Base-by-base conservation (phyloP, 495 filamentous ascomycete species). In the Daldinia childiae region DNA sequence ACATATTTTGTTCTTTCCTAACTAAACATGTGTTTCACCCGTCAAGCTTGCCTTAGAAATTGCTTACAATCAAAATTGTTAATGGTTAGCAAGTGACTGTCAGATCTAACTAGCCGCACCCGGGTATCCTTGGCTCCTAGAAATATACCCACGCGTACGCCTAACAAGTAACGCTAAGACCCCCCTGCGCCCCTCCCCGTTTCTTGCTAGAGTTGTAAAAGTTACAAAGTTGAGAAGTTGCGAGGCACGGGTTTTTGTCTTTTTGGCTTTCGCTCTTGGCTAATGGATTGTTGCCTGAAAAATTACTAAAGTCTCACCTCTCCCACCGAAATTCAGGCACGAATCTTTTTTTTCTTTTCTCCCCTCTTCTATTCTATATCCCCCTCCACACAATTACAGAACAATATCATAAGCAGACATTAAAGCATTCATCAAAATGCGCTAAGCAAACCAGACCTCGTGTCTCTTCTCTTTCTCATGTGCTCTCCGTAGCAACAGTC, bases 381-480 rank as follows among this genome's bases (percentile, higher is more conserved):
- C 34, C 54, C 68, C 71, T 30, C 32, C 54, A 38, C 19, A 57
- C 54, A 57, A 36, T n/a, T 29, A 15, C 54, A 57, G n/a, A 62
- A 73, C 66, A 15, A 70, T 56, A 71, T 66, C 43, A 71, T 30
- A 72, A 56, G 50, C 58, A 68, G 64, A 34, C 64, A 71, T 54
- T 63, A 69, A 65, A 30, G 26, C 58, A 62, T 39, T 58, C 30
- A 24, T 32, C 74, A 82, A 66, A 66, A 82, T 82, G 80, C 79
- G 77, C 75, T 81, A 80, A 80, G 75, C 66, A 65, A 66, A 61
- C 68, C 41, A 61, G 58, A 74, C 72, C 66, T 64, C 74, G 45
- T 72, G 67, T 74, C 74, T 70, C 43, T 41, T 43, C 30, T 57
- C 21, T 62, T 64, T 51, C 56, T 71, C 67, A 36, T 39, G 58